Percentiles rank a stretch among this genome's conserved stretches.
phyloP scores from a whole-genome alignment of 352 stramenopile species.

The Phytophthora fragariae region DNA sequence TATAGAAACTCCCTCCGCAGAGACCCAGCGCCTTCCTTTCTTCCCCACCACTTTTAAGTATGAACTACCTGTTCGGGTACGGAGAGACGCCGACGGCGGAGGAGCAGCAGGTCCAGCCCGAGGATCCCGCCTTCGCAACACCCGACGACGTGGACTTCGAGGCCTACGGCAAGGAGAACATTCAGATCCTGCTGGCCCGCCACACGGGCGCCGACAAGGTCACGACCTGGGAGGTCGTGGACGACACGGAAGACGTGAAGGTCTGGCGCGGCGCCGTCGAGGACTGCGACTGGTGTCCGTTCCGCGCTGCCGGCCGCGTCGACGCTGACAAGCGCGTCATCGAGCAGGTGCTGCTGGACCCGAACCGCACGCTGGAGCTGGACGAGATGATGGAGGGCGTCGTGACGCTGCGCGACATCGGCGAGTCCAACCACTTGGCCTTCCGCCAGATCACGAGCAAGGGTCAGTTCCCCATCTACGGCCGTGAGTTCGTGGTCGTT shows the following conservation, averaged over 20 bases:
- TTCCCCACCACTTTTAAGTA: slow-evolving; percentile 10
- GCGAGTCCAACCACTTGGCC: slow-evolving; percentile 62
- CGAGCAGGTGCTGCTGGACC: slow-evolving; percentile 67
- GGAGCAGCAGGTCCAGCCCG: slow-evolving; percentile 38
- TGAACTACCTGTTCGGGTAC: slow-evolving; percentile 51
- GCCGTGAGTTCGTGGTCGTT: slow-evolving; percentile 78
- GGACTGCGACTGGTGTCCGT: slow-evolving; percentile 71
- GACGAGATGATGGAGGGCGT: slow-evolving; percentile 85
- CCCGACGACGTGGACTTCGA: slow-evolving; percentile 69
- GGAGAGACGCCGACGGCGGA: slow-evolving; percentile 37
- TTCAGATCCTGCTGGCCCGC: slow-evolving; percentile 69
- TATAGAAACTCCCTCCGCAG: slow-evolving; percentile 35
- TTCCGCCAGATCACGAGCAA: slow-evolving; percentile 84
- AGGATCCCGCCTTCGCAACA: slow-evolving; percentile 50
- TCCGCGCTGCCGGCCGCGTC: slow-evolving; percentile 68
- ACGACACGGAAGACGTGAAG: slow-evolving; percentile 51
- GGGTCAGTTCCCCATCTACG: slow-evolving; percentile 77
- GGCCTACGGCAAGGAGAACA: slow-evolving; percentile 68
- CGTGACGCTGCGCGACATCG: slow-evolving; percentile 59
- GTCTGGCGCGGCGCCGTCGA: slow-evolving; percentile 78
- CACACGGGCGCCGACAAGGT: slow-evolving; percentile 70
- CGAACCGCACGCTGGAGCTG: slow-evolving; percentile 68
- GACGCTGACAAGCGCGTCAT: slow-evolving; percentile 62
- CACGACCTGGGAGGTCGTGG: slow-evolving; percentile 76
- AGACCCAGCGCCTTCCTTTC: not conserved